phyloP scores from a whole-genome alignment of 192 early-diverging fungal genomes.

The Coemansia sp. region DNA sequence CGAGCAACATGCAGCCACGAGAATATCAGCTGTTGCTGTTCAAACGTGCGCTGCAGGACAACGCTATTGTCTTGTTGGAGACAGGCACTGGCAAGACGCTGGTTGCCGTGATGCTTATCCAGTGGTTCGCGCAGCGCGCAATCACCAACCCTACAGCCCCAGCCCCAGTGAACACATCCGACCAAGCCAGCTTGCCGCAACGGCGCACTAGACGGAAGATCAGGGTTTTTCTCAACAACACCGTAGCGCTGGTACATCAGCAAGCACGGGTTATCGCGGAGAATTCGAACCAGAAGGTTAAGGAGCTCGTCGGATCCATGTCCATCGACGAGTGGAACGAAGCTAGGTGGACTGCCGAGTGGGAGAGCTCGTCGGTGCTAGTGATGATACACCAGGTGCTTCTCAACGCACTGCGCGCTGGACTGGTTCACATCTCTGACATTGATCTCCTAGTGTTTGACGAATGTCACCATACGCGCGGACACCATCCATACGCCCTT shows the following conservation, averaged over 20 bases:
- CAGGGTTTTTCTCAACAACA: constrained; percentile 80
- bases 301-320: constrained; percentile 68
- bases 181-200: background rate
- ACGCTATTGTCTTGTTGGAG: constrained; percentile 88
- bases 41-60: constrained; percentile 63
- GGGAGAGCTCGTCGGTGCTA: constrained; percentile 67
- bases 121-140: constrained; percentile 62
- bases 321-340: constrained; percentile 64
- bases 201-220: constrained; percentile 20
- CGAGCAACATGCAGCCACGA: constrained; percentile 55
- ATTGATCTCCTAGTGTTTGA: constrained; percentile 91
- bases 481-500: constrained; percentile 72
- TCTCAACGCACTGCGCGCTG: constrained; percentile 73
- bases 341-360: constrained; percentile 62
- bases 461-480: constrained; percentile 88
- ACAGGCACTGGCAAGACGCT: constrained; percentile 96
- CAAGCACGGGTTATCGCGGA: constrained; percentile 76
- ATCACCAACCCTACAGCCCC: background rate
- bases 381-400: constrained; percentile 90
- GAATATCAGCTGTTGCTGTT: constrained; percentile 84
- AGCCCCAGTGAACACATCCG: background rate
- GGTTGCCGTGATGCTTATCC: constrained; percentile 82
- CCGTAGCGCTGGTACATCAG: constrained; percentile 85
- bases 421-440: constrained; percentile 64
- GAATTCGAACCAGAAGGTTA: constrained; percentile 67